Percentiles rank a stretch among this genome's conserved stretches.
Evolutionary conservation across 495 filamentous ascomycete species (phyloP).

Genomic region (Podospora didyma): DNA sequence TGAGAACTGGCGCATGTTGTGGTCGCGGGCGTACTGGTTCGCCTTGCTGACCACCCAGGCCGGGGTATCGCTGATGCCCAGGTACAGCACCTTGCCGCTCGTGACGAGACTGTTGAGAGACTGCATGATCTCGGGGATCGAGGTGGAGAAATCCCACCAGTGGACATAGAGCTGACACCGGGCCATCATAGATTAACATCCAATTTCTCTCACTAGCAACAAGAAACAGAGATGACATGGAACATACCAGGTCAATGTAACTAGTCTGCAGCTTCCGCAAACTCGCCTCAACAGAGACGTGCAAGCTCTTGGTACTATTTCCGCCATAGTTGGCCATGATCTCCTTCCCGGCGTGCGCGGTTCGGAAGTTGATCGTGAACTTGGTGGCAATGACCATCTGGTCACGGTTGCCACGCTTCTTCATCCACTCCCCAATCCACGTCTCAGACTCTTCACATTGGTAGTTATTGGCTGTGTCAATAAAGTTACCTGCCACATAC

Average conservation of each 20-base stretch:
- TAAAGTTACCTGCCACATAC: slow-evolving; percentile 58
- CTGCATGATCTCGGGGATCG: slow-evolving; percentile 68
- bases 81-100: slow-evolving; percentile 64
- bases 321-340: slow-evolving; percentile 56
- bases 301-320: slow-evolving; percentile 57
- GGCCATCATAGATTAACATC: background rate
- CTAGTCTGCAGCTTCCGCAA: slow-evolving; percentile 59
- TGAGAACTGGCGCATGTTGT: slow-evolving; percentile 59
- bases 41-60: slow-evolving; percentile 68
- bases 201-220: too few relatives aligned
- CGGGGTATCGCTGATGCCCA: slow-evolving; percentile 64
- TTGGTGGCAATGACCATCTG: slow-evolving; percentile 65
- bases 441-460: slow-evolving; percentile 62
- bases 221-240: background rate
- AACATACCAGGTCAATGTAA: slow-evolving; percentile 58
- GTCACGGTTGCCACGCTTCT: slow-evolving; percentile 34
- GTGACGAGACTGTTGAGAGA: slow-evolving; percentile 56
- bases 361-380: slow-evolving; percentile 50
- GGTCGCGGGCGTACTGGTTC: slow-evolving; percentile 63
- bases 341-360: slow-evolving; percentile 28
- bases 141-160: slow-evolving; percentile 60
- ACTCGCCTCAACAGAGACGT: slow-evolving; percentile 47
- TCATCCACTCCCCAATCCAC: slow-evolving; percentile 79
- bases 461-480: slow-evolving; percentile 72
- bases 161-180: slow-evolving; percentile 52